Percentiles rank a stretch among this genome's conserved stretches.
phyloP scores from a whole-genome alignment of 2,329 filamentous ascomycete genomes.

The Ambrosiella beaveri region DNA sequence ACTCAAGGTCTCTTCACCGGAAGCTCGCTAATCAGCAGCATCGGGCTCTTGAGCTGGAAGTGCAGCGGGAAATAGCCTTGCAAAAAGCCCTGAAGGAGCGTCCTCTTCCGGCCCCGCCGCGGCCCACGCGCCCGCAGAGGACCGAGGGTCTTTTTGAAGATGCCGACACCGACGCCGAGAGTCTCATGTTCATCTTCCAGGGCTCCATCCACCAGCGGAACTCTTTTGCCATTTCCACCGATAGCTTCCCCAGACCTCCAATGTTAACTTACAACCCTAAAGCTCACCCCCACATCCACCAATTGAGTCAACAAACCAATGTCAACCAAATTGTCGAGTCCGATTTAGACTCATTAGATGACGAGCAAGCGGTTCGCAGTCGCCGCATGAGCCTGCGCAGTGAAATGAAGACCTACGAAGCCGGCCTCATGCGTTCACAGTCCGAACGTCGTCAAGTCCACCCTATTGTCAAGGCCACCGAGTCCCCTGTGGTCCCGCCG shows the following conservation, averaged over 20 bases:
- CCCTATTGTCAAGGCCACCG: background rate
- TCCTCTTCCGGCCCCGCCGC: background rate
- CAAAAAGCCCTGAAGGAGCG: constrained; percentile 2
- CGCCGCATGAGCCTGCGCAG: constrained; percentile 4
- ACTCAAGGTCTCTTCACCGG: constrained; percentile 1
- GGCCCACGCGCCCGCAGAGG: background rate
- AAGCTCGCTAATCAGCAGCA: background rate
- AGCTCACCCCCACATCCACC: background rate
- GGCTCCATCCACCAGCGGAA: constrained; percentile 2
- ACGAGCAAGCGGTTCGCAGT: background rate
- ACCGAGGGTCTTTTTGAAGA: constrained; percentile 1
- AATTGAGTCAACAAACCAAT: background rate
- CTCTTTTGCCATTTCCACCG: background rate
- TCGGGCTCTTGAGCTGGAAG: constrained; percentile 2
- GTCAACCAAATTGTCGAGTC: constrained; percentile 3
- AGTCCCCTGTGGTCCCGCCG: background rate
- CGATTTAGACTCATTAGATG: constrained; percentile 6
- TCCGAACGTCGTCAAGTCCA: background rate
- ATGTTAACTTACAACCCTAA: background rate
- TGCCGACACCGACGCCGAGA: constrained; percentile 4
- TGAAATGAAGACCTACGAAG: constrained; percentile 7
- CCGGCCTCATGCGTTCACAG: background rate
- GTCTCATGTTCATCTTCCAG: constrained; percentile 4
- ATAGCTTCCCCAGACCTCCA: background rate
- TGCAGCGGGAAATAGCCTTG: constrained; percentile 7